Evolutionary conservation across 2,329 filamentous ascomycete species (phyloP).

Genomic region (Ophiognomonia clavigignenti-juglandacearum): DNA sequence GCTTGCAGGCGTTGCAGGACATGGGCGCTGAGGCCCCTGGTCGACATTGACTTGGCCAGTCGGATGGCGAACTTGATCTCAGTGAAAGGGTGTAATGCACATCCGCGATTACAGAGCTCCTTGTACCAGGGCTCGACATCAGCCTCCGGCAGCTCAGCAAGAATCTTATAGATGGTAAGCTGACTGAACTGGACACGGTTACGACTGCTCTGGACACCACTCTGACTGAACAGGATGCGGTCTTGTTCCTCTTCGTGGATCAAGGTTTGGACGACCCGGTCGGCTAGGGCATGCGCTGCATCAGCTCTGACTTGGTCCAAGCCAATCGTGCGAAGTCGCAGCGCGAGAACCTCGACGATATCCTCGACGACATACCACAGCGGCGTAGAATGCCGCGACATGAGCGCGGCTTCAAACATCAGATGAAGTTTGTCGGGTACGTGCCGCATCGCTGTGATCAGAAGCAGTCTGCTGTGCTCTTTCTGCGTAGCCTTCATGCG

Average conservation of each 20-base stretch:
- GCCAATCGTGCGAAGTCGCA: constrained; percentile 2
- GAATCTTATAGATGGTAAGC: constrained; percentile 25
- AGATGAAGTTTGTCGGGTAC: constrained; percentile 16
- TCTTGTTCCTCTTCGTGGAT: too few relatives aligned
- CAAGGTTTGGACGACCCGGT: constrained; percentile 16
- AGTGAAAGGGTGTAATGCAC: constrained; percentile 37
- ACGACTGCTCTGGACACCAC: too few relatives aligned
- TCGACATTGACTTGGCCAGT: constrained; percentile 33
- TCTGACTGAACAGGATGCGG: too few relatives aligned
- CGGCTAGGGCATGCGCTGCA: constrained; percentile 9
- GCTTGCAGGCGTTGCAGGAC: constrained; percentile 35
- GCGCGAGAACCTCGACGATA: constrained; percentile 15
- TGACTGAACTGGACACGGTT: constrained; percentile 31
- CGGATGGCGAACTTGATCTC: constrained; percentile 41
- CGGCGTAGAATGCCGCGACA: neutral
- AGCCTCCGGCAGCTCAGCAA: constrained; percentile 15
- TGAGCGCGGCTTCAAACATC: constrained; percentile 20
- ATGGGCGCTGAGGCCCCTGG: constrained; percentile 38
- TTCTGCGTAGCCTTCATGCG: constrained; percentile 1
- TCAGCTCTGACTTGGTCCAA: neutral
- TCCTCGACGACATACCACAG: constrained; percentile 20
- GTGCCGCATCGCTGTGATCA: constrained; percentile 23
- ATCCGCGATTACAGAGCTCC: constrained; percentile 24
- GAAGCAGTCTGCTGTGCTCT: constrained; percentile 27
- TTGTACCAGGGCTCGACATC: constrained; percentile 30